Evolutionary conservation across 768 basidiomycete genomes (phyloP).

Genomic region (Boletales sp.): DNA sequence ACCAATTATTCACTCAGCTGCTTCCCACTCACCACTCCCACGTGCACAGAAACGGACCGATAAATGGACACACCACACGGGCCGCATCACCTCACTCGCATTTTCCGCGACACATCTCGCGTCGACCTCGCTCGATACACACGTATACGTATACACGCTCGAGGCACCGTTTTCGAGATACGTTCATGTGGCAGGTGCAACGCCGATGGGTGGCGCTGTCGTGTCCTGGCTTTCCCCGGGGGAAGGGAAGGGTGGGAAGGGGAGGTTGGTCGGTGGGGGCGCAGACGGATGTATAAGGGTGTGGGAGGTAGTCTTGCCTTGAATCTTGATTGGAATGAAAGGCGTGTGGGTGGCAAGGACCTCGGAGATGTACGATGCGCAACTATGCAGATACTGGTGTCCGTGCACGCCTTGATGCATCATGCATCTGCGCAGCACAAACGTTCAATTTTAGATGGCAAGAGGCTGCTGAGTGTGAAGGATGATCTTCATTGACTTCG

Average conservation of each 20-base stretch:
- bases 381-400: no score
- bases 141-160: conserved; percentile 86
- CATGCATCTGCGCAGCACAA: no score
- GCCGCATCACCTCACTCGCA: conserved; percentile 68
- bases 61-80: conserved; percentile 86
- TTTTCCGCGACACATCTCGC: conserved; percentile 56
- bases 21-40: neutral
- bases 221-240: conserved; percentile 63
- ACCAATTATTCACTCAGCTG: neutral
- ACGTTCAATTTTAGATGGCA: no score
- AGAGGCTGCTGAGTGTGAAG: no score
- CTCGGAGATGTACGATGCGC: no score
- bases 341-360: no score
- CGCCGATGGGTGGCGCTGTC: conserved; percentile 77
- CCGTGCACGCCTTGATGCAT: no score
- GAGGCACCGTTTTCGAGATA: conserved; percentile 60
- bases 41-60: conserved; percentile 55
- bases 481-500: no score
- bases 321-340: neutral
- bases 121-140: conserved; percentile 90
- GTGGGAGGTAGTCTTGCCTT: conserved; percentile 52
- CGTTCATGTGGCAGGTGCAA: conserved; percentile 81
- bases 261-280: conserved; percentile 65
- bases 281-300: conserved; percentile 77
- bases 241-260: conserved; percentile 14